Conservation (phyloP, 2,329 filamentous ascomycete species). For the Ascochyta pisi region DNA sequence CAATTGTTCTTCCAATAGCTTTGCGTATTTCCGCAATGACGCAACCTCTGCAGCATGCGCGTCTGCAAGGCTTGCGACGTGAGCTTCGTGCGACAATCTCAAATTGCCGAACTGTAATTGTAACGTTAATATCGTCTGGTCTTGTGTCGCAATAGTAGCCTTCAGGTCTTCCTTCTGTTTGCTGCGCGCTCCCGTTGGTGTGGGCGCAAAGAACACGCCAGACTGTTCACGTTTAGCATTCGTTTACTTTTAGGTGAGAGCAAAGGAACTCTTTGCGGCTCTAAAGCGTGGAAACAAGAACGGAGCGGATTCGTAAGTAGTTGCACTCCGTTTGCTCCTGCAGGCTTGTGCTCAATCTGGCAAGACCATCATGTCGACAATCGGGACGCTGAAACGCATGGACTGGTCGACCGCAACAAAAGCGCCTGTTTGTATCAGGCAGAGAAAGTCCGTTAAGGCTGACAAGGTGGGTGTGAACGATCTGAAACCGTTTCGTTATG, state of each 20-base stretch:
- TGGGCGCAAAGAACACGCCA: constrained; percentile 18
- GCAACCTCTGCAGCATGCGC: constrained; percentile 51
- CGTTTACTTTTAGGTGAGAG: not conserved
- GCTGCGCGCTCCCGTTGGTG: constrained; percentile 21
- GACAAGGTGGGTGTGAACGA: constrained; percentile 18
- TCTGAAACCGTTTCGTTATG: constrained; percentile 41
- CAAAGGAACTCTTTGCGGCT: not conserved
- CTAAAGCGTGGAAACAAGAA: not conserved
- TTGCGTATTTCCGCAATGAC: constrained; percentile 48
- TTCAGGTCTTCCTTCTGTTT: constrained; percentile 39
- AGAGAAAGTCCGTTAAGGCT: constrained; percentile 22
- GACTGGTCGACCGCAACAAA: not conserved
- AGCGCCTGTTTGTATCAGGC: constrained; percentile 26
- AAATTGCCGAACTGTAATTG: constrained; percentile 47
- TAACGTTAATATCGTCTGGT: constrained; percentile 42
- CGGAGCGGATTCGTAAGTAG: not conserved
- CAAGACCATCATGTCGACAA: not conserved
- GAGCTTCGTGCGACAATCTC: constrained; percentile 49
- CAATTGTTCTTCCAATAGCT: constrained; percentile 48
- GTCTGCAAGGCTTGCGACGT: constrained; percentile 46
- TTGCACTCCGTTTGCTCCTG: not conserved
- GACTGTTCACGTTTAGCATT: constrained; percentile 28
- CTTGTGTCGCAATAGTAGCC: constrained; percentile 39
- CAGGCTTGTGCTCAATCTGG: not conserved
- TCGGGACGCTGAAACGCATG: constrained; percentile 4